A percentile compares a stretch with the other conserved stretches of the same genome.
These are phyloP conservation scores for Aspergillus sp. DNA, from an alignment of 2,329 filamentous ascomycete genomes.

Conservation along the genomic window DNA sequence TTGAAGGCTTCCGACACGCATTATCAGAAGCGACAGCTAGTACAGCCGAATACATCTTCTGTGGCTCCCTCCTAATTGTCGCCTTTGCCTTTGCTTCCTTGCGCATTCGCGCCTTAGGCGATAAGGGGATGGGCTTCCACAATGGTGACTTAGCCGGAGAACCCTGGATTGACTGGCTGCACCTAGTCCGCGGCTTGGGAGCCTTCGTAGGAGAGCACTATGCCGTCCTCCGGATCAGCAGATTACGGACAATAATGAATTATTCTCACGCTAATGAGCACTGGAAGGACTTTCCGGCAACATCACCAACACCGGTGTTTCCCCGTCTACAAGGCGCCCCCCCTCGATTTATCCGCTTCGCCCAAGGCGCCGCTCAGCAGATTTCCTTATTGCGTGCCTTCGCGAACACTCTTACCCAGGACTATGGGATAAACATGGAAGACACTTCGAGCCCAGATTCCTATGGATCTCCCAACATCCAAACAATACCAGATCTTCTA, in stretches of 20 bases:
- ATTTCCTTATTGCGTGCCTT: too few species aligned
- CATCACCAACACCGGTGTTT: neutral
- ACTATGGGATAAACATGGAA: too few species aligned
- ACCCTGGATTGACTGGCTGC: conserved; percentile 1
- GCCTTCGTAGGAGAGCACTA: neutral
- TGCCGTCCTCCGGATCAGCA: neutral
- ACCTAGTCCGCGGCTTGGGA: conserved; percentile 1
- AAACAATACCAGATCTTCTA: neutral
- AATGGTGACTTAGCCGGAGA: neutral
- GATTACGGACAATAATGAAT: neutral
- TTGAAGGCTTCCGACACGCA: conserved; percentile 19
- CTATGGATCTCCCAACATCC: neutral
- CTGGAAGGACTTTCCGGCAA: neutral
- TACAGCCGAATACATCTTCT: conserved; percentile 17
- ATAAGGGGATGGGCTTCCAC: neutral
- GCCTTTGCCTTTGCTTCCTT: conserved; percentile 26
- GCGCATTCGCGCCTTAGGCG: neutral
- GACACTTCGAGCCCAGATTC: too few species aligned
- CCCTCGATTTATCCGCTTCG: too few species aligned
- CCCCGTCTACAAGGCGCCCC: too few species aligned
- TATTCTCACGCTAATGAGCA: neutral
- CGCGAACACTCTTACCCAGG: too few species aligned
- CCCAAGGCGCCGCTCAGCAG: too few species aligned
- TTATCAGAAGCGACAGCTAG: conserved; percentile 7
- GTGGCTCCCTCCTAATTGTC: conserved; percentile 22